Percentiles rank a stretch among this genome's conserved stretches.
These are phyloP conservation scores for Lupinus albus DNA, from an alignment of 306 rosid genomes.

Conservation along the genomic window DNA sequence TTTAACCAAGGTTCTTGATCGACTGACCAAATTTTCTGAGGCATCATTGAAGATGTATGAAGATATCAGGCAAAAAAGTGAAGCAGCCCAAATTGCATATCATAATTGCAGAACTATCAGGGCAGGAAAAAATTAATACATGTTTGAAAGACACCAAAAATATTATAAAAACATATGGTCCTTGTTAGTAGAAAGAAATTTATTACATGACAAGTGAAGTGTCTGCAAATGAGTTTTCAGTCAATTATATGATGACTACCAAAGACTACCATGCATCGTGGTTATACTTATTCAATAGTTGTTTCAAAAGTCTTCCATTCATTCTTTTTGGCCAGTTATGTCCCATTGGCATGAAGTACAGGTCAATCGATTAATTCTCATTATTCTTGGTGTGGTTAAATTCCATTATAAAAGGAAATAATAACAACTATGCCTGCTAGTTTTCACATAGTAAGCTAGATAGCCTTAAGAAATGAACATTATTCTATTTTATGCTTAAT, in stretches of 20 bases:
- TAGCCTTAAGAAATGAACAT: neutral
- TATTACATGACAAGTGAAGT: slow-evolving; percentile 9
- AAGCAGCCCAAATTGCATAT: slow-evolving; percentile 65
- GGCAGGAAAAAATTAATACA: slow-evolving; percentile 37
- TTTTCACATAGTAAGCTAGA: neutral
- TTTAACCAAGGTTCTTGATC: slow-evolving; percentile 54
- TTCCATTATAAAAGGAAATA: neutral
- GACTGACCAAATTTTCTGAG: slow-evolving; percentile 80
- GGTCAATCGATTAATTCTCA: too few relatives aligned
- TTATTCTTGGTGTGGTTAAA: neutral
- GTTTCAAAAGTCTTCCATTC: neutral
- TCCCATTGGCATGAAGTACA: neutral
- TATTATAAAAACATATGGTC: neutral
- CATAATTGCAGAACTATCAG: slow-evolving; percentile 48
- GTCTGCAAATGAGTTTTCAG: slow-evolving; percentile 4
- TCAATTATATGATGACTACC: neutral
- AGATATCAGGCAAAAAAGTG: slow-evolving; percentile 73
- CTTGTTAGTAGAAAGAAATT: slow-evolving; percentile 23
- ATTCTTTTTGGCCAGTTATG: neutral
- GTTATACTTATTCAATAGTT: neutral
- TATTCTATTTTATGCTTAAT: neutral
- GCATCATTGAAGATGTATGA: slow-evolving; percentile 92
- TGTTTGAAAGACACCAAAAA: slow-evolving; percentile 15
- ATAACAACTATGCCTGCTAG: neutral
- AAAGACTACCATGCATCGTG: neutral